phyloP scores from a whole-genome alignment of 2,329 filamentous ascomycete genomes.

The Trichoderma hamatum region DNA sequence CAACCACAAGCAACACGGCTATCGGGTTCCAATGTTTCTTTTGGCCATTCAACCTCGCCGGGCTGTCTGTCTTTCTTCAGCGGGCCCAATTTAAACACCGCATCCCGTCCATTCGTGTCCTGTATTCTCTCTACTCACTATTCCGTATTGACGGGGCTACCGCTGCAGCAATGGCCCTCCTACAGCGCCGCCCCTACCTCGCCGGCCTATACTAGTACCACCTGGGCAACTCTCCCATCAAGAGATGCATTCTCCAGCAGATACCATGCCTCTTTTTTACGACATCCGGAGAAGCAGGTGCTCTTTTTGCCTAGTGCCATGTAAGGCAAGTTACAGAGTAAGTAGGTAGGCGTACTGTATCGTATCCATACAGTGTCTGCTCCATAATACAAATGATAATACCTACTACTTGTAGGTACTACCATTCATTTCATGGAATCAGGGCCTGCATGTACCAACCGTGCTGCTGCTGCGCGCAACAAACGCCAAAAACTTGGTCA shows the following conservation, averaged over 20 bases:
- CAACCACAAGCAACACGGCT: background rate
- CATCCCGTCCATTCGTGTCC: background rate
- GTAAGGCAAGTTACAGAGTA: background rate
- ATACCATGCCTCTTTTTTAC: conserved; percentile 4
- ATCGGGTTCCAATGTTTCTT: background rate
- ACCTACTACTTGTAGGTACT: too few species aligned
- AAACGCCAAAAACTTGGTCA: background rate
- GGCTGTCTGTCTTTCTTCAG: background rate
- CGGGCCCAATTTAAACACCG: background rate
- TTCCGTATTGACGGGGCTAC: background rate
- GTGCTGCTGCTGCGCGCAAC: background rate
- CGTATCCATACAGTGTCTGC: conserved; percentile 2
- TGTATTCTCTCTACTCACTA: background rate
- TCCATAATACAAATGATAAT: background rate
- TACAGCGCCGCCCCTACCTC: background rate
- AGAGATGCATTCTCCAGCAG: conserved; percentile 15
- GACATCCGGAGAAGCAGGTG: conserved; percentile 8
- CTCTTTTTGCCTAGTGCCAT: conserved; percentile 3
- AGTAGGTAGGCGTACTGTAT: background rate
- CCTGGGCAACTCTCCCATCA: conserved; percentile 2
- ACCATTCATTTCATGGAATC: too few species aligned
- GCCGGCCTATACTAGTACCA: background rate
- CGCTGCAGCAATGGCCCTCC: background rate
- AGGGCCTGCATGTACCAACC: background rate
- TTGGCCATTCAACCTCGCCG: background rate